phyloP scores from a whole-genome alignment of 176 grass and related monocot genomes.

The Paspalum notatum region DNA sequence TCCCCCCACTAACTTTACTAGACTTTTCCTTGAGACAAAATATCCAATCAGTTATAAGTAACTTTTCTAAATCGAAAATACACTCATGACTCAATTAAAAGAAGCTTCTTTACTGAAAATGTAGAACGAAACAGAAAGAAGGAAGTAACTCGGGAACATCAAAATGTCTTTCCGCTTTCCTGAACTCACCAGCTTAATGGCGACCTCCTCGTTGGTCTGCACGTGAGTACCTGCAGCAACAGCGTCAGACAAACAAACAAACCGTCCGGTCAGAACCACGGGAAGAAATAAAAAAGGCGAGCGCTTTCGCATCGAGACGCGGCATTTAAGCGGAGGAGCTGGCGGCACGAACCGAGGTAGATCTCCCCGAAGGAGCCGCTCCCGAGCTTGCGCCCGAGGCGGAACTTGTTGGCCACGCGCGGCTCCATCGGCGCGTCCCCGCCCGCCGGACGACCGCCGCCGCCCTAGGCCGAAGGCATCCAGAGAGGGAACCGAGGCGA shows the following conservation, averaged over 20 bases:
- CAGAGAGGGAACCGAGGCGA: background rate
- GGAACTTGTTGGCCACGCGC: slow-evolving; percentile 70
- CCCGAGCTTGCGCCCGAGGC: slow-evolving; percentile 68
- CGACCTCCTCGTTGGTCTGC: slow-evolving; percentile 85
- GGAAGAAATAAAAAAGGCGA: slow-evolving; percentile 10
- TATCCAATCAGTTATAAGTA: slow-evolving; percentile 9
- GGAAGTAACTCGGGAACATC: background rate
- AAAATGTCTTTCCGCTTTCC: background rate
- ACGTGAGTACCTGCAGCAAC: slow-evolving; percentile 69
- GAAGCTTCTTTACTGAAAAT: background rate
- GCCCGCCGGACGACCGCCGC: background rate
- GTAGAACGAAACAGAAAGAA: background rate
- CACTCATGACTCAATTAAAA: background rate
- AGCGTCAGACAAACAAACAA: slow-evolving; percentile 16
- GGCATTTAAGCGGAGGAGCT: background rate
- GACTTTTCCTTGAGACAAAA: background rate
- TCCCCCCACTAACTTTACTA: background rate
- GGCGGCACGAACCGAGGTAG: slow-evolving; percentile 52
- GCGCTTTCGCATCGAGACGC: slow-evolving; percentile 20
- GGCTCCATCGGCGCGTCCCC: slow-evolving; percentile 54
- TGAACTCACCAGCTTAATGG: slow-evolving; percentile 84
- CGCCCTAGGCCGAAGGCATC: slow-evolving; percentile 31
- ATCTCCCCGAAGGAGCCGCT: slow-evolving; percentile 77
- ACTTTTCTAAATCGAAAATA: background rate
- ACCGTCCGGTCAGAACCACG: slow-evolving; percentile 1